phyloP scores from a whole-genome alignment of 345 rosid species.

The Moricandia moricandioides region DNA sequence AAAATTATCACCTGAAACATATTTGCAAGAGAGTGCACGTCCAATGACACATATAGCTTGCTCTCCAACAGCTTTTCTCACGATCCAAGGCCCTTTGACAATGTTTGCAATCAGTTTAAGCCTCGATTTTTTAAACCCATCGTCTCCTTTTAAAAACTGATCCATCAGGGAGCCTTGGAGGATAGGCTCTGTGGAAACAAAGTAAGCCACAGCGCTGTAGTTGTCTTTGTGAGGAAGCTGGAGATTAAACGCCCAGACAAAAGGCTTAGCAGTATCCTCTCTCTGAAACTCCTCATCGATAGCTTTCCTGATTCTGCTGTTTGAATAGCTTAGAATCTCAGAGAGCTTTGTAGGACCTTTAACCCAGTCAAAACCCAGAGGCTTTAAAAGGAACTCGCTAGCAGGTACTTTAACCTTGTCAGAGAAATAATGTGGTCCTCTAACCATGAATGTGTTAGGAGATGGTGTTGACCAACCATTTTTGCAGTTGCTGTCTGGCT shows the following conservation, averaged over 20 bases:
- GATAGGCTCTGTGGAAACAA: conserved; percentile 53
- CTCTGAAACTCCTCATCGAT: conserved; percentile 54
- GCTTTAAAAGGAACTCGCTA: conserved; percentile 66
- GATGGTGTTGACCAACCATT: conserved; percentile 91
- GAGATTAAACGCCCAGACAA: conserved; percentile 92
- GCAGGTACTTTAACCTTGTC: conserved; percentile 74
- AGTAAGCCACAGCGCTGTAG: conserved; percentile 88
- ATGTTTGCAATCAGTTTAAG: conserved; percentile 93
- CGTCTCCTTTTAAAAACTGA: conserved; percentile 77
- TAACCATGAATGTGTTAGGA: conserved; percentile 68
- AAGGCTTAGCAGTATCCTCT: conserved; percentile 53
- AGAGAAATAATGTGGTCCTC: conserved; percentile 82
- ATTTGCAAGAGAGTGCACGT: conserved; percentile 74
- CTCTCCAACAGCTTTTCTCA: conserved; percentile 95
- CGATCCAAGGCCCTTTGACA: conserved; percentile 95
- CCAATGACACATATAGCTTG: conserved; percentile 94
- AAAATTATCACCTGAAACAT: conserved; percentile 47
- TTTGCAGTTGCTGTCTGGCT: conserved; percentile 50
- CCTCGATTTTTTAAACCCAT: conserved; percentile 64
- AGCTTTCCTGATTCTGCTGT: conserved; percentile 58
- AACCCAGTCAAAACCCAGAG: conserved; percentile 90
- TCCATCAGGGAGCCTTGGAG: conserved; percentile 72
- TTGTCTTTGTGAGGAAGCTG: conserved; percentile 91
- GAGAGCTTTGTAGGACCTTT: conserved; percentile 61
- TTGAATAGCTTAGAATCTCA: conserved; percentile 55